Evolutionary conservation across 805 yeast species (phyloP).

Genomic region (Metschnikowia peoriensis): DNA sequence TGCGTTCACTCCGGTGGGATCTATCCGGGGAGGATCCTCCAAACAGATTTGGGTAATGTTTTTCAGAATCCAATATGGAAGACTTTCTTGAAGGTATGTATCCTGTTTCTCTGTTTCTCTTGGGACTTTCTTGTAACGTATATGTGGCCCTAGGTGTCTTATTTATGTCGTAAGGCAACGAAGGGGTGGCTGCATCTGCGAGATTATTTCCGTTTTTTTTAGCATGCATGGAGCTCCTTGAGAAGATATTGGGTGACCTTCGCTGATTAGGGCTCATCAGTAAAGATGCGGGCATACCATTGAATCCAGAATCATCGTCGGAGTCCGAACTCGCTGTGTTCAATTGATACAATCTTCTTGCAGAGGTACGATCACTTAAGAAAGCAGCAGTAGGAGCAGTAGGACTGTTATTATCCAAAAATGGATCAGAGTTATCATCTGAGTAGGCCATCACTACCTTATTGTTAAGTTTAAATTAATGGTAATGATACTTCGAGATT

Average conservation of each 20-base stretch:
- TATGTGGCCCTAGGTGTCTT: conserved; percentile 62
- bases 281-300: conserved; percentile 32
- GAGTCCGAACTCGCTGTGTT: conserved; percentile 19
- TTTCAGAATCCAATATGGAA: conserved; percentile 31
- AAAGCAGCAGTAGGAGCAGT: conserved; percentile 39
- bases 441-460: not conserved
- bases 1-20: conserved; percentile 45
- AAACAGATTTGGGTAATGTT: conserved; percentile 39
- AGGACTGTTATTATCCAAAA: conserved; percentile 31
- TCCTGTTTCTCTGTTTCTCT: conserved; percentile 47
- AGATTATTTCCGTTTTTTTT: conserved; percentile 6
- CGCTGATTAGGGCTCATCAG: conserved; percentile 25
- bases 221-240: conserved; percentile 34
- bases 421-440: conserved; percentile 24
- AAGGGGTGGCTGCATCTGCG: conserved; percentile 8
- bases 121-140: conserved; percentile 68
- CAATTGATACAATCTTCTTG: conserved; percentile 34
- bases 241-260: conserved; percentile 45
- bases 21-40: conserved; percentile 29
- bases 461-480: not conserved
- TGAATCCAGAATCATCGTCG: conserved; percentile 24
- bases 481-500: not conserved
- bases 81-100: conserved; percentile 32
- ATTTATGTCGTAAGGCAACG: conserved; percentile 8
- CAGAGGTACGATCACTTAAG: conserved; percentile 37